Conservation (phyloP, 1,284 basidiomycete species). For the Gymnopus androsaceus region DNA sequence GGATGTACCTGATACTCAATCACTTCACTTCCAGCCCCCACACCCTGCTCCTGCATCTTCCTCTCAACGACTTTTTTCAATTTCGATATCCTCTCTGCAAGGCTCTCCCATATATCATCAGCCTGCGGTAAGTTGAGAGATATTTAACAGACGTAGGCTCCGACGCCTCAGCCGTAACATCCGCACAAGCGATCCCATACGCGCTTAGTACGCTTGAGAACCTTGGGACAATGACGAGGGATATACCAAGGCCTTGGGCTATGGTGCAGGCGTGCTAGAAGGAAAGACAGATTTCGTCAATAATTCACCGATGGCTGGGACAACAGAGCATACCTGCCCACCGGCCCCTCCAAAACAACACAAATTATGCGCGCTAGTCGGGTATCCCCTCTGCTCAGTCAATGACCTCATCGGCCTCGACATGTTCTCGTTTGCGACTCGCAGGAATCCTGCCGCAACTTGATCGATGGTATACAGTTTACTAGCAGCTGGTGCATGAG, state of each 20-base stretch:
- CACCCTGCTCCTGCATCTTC: conserved; percentile 9
- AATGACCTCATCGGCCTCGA: conserved; percentile 13
- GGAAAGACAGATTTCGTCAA: no score
- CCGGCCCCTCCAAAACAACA: conserved; percentile 14
- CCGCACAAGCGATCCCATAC: conserved; percentile 13
- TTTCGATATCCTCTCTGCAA: neutral
- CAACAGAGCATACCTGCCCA: conserved; percentile 5
- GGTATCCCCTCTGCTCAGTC: conserved; percentile 9
- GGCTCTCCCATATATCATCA: neutral
- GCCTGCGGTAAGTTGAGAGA: conserved; percentile 3
- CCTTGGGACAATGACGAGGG: conserved; percentile 10
- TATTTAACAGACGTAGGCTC: conserved; percentile 11
- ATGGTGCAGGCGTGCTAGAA: conserved; percentile 10
- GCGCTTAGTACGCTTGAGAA: conserved; percentile 11
- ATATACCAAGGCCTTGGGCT: conserved; percentile 9
- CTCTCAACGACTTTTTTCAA: neutral
- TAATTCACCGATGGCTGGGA: neutral
- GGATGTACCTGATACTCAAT: conserved; percentile 4
- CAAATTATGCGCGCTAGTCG: conserved; percentile 5
- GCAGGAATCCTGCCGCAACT: conserved; percentile 11
- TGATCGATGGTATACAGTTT: conserved; percentile 7
- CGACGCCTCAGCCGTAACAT: conserved; percentile 1
- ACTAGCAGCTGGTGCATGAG: neutral
- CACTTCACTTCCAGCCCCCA: neutral
- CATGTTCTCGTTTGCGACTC: conserved; percentile 14